These are phyloP conservation scores for Oleoguttula mirabilis DNA, from an alignment of 495 filamentous ascomycete species.

Conservation along the genomic window DNA sequence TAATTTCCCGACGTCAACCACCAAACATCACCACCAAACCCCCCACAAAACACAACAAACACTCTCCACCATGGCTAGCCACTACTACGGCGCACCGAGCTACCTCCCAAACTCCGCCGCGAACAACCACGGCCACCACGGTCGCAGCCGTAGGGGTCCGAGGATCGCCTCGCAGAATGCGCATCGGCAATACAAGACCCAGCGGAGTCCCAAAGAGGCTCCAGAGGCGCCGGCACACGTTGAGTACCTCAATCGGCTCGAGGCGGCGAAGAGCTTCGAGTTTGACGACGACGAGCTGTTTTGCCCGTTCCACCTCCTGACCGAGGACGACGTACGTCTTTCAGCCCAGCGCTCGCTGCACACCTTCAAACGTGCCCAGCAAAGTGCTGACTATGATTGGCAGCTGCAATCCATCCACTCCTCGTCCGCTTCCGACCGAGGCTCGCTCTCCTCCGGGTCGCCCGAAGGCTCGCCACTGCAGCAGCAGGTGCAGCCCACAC, in stretches of 20 bases:
- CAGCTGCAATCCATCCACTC: conserved; percentile 84
- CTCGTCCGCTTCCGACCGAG: conserved; percentile 73
- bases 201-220: conserved; percentile 79
- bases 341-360: neutral
- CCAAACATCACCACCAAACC: conserved; percentile 19
- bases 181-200: conserved; percentile 58
- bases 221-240: conserved; percentile 62
- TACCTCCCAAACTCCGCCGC: conserved; percentile 24
- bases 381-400: conserved; percentile 15
- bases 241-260: conserved; percentile 72
- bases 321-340: conserved; percentile 88
- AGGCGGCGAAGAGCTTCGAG: conserved; percentile 89
- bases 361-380: neutral
- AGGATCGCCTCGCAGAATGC: conserved; percentile 68
- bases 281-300: conserved; percentile 96
- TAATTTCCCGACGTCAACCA: conserved; percentile 1
- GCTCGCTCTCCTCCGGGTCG: conserved; percentile 85
- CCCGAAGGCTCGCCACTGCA: conserved; percentile 82
- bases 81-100: conserved; percentile 41
- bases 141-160: conserved; percentile 77
- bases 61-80: conserved; percentile 56
- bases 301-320: conserved; percentile 76
- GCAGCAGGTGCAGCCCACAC: conserved; percentile 64
- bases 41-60: neutral
- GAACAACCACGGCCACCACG: conserved; percentile 65